These are phyloP conservation scores for Rosa lucieae DNA, from an alignment of 306 rosid species.

Conservation along the genomic window DNA sequence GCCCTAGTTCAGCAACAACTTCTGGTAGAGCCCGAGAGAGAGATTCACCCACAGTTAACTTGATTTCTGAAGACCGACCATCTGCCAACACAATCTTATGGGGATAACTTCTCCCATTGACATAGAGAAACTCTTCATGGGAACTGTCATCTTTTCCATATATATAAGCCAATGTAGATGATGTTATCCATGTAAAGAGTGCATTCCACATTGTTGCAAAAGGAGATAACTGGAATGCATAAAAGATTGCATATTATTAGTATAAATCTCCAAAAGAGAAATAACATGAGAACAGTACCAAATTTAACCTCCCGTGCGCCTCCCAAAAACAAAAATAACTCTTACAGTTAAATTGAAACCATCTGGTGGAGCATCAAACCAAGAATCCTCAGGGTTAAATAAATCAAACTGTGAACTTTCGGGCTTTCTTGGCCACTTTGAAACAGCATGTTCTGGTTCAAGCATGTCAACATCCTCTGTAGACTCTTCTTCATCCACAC, in stretches of 20 bases:
- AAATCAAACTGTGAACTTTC: conserved; percentile 49
- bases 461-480: conserved; percentile 35
- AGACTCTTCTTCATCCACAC: conserved; percentile 10
- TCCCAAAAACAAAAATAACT: not conserved
- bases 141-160: conserved; percentile 81
- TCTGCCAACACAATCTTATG: conserved; percentile 60
- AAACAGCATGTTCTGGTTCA: conserved; percentile 49
- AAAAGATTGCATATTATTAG: conserved; percentile 8
- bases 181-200: conserved; percentile 74
- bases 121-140: conserved; percentile 67
- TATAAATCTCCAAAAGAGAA: conserved; percentile 10
- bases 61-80: conserved; percentile 91
- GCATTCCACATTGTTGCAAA: conserved; percentile 87
- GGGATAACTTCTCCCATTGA: conserved; percentile 73
- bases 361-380: conserved; percentile 85
- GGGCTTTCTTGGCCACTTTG: conserved; percentile 69
- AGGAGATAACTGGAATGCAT: conserved; percentile 69
- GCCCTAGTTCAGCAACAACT: conserved; percentile 65
- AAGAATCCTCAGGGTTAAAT: conserved; percentile 70
- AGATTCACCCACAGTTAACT: conserved; percentile 74
- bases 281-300: conserved; percentile 4
- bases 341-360: conserved; percentile 79
- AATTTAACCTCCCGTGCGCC: not conserved
- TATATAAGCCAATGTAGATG: conserved; percentile 78
- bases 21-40: conserved; percentile 84